Conservation (phyloP, 2,329 filamentous ascomycete species). For the Capronia americana region DNA sequence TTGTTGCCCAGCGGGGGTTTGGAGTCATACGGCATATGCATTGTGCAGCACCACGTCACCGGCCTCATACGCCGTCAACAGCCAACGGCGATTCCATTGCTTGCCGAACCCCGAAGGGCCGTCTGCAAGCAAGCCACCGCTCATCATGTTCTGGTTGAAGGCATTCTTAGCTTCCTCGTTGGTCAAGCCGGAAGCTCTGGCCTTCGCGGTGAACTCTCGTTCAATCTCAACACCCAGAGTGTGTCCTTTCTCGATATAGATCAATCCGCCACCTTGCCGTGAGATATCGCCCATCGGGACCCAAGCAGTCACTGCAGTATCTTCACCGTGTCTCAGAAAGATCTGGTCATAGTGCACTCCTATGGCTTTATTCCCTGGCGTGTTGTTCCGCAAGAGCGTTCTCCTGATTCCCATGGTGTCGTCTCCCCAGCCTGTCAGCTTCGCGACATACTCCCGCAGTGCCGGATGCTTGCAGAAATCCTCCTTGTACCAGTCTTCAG, state of each 20-base stretch:
- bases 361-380: slow-evolving; percentile 63
- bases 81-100: slow-evolving; percentile 55
- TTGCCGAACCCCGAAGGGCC: slow-evolving; percentile 55
- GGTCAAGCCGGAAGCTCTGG: slow-evolving; percentile 56
- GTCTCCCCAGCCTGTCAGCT: slow-evolving; percentile 62
- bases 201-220: slow-evolving; percentile 56
- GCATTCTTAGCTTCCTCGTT: slow-evolving; percentile 60
- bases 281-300: slow-evolving; percentile 62
- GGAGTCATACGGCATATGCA: slow-evolving; percentile 45
- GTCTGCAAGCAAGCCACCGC: slow-evolving; percentile 60
- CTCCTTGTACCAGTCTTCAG: slow-evolving; percentile 60
- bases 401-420: slow-evolving; percentile 55
- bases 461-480: slow-evolving; percentile 61
- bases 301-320: slow-evolving; percentile 64
- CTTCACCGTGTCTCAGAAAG: slow-evolving; percentile 62
- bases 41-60: slow-evolving; percentile 57
- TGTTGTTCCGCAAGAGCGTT: slow-evolving; percentile 63
- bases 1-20: neutral
- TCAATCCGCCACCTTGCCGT: slow-evolving; percentile 63
- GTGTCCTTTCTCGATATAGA: slow-evolving; percentile 63
- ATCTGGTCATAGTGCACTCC: slow-evolving; percentile 68
- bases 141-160: slow-evolving; percentile 67
- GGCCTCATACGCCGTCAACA: slow-evolving; percentile 61
- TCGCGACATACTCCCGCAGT: slow-evolving; percentile 57
- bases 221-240: slow-evolving; percentile 59